Conservation (phyloP, 129 eudicot species). For the Calendula officinalis region DNA sequence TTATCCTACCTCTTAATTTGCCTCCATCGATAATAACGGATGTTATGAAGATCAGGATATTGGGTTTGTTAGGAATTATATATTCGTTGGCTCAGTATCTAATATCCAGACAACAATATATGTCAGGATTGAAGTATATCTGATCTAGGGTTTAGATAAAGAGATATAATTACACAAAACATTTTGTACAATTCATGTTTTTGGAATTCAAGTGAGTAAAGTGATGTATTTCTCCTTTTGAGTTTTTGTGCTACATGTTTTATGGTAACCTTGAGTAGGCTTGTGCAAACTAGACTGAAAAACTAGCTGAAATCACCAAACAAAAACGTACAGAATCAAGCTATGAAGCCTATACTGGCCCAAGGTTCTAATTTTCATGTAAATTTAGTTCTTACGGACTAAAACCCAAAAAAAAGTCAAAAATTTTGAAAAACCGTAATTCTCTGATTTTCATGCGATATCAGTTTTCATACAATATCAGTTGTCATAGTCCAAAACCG, state of each 20-base stretch:
- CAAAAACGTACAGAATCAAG: no score
- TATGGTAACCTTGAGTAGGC: not conserved
- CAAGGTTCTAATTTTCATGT: no score
- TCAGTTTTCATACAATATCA: no score
- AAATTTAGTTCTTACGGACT: no score
- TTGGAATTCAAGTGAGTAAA: slow-evolving; percentile 28
- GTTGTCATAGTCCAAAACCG: no score
- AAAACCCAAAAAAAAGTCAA: no score
- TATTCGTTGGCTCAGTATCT: slow-evolving; percentile 86
- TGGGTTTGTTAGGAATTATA: slow-evolving; percentile 86
- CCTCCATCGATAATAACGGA: slow-evolving; percentile 76
- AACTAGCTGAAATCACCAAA: no score
- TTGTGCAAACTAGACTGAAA: no score
- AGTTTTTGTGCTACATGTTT: slow-evolving; percentile 17
- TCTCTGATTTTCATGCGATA: no score
- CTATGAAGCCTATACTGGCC: no score
- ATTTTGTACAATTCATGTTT: slow-evolving; percentile 35
- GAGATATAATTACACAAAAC: slow-evolving; percentile 15
- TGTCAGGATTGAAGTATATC: slow-evolving; percentile 92
- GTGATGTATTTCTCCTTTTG: slow-evolving; percentile 15
- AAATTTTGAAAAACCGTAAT: no score
- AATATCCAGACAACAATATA: slow-evolving; percentile 87
- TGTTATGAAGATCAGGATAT: slow-evolving; percentile 76
- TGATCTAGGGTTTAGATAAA: slow-evolving; percentile 55
- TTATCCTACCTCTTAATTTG: slow-evolving; percentile 81